phyloP scores from a whole-genome alignment of 2,329 filamentous ascomycete genomes.

The Colletotrichum scovillei region DNA sequence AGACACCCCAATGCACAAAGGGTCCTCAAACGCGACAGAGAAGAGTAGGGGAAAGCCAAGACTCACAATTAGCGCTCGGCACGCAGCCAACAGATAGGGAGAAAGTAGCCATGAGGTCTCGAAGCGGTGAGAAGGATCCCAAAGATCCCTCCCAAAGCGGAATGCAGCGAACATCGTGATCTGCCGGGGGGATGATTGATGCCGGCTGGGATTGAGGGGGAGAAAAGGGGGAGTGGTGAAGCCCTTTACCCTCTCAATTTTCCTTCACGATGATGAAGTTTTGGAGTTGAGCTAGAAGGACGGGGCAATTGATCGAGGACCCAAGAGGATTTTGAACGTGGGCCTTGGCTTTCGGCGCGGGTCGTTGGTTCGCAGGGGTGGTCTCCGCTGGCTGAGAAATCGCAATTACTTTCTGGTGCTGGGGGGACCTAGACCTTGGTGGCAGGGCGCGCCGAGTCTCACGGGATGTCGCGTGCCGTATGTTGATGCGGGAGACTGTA shows the following conservation, averaged over 20 bases:
- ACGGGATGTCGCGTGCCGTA: conserved; percentile 16
- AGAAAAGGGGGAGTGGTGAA: not conserved
- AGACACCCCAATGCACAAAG: not conserved
- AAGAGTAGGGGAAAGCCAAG: conserved; percentile 25
- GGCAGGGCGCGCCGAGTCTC: not conserved
- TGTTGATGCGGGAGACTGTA: not conserved
- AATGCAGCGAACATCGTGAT: conserved; percentile 44
- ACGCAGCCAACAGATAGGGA: conserved; percentile 69
- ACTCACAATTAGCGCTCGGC: conserved; percentile 67
- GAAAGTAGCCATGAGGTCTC: conserved; percentile 85
- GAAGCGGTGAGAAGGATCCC: conserved; percentile 73
- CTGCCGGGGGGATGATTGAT: conserved; percentile 8
- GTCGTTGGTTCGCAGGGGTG: conserved; percentile 25
- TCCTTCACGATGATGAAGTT: conserved; percentile 29
- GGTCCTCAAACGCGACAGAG: not conserved
- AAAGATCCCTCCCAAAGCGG: conserved; percentile 54
- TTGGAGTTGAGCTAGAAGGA: conserved; percentile 30
- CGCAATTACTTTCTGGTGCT: conserved; percentile 21
- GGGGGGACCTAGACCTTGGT: conserved; percentile 12
- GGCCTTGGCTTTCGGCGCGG: conserved; percentile 25
- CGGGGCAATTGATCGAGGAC: conserved; percentile 9
- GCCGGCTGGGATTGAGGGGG: conserved; percentile 2
- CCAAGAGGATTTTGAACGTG: conserved; percentile 30
- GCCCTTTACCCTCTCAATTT: not conserved
- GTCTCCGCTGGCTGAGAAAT: conserved; percentile 11